These are phyloP conservation scores for Peribolospora kevripleyi DNA, from an alignment of 768 basidiomycete genomes.

Conservation along the genomic window DNA sequence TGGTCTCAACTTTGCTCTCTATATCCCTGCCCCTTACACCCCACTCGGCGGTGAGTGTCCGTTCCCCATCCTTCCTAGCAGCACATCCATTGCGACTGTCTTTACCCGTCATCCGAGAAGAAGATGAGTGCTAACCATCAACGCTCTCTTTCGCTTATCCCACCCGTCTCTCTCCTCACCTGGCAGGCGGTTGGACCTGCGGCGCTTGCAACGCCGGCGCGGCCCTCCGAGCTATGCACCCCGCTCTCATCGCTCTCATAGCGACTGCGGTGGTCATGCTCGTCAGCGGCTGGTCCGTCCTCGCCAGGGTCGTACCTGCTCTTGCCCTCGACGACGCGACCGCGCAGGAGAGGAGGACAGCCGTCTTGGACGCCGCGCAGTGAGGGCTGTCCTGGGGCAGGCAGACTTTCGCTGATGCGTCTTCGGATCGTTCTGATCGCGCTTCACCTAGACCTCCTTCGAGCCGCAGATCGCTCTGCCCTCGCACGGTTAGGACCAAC, in stretches of 20 bases:
- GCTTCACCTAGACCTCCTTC: too few relatives aligned
- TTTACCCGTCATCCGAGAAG: neutral
- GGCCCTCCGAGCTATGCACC: conserved; percentile 11
- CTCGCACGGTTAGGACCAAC: too few relatives aligned
- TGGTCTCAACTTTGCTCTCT: conserved; percentile 55
- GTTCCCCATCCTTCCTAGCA: conserved; percentile 1
- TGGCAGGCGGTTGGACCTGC: conserved; percentile 21
- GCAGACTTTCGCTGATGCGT: too few relatives aligned
- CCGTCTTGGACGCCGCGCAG: too few relatives aligned
- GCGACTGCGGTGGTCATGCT: conserved; percentile 15
- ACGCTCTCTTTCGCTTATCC: neutral
- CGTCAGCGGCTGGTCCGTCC: conserved; percentile 12
- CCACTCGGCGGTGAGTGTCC: conserved; percentile 28
- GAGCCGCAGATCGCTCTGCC: too few relatives aligned
- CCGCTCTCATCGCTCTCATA: conserved; percentile 15
- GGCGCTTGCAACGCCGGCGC: conserved; percentile 19
- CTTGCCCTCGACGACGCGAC: too few relatives aligned
- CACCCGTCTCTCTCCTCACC: neutral
- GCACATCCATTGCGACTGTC: neutral
- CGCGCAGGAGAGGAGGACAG: too few relatives aligned
- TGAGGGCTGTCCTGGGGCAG: too few relatives aligned
- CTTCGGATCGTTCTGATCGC: too few relatives aligned
- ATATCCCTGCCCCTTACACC: conserved; percentile 50
- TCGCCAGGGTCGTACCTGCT: too few relatives aligned
- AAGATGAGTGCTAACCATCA: neutral